phyloP scores from a whole-genome alignment of 2,329 filamentous ascomycete species.

The Plenodomus biglobosus region DNA sequence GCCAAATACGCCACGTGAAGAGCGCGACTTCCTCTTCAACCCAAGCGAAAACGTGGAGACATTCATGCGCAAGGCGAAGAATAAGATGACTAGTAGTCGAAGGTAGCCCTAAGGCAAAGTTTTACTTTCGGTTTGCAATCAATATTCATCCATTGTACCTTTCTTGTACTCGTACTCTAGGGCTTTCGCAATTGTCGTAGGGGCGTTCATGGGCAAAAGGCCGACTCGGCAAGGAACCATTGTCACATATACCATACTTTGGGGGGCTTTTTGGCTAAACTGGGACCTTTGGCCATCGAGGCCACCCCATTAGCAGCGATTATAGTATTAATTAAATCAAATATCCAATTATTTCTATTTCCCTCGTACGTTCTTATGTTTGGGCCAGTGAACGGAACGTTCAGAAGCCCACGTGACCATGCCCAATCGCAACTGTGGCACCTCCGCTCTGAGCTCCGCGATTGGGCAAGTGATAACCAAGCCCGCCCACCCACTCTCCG shows the following conservation, averaged over 20 bases:
- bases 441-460: conserved; percentile 15
- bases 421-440: conserved; percentile 19
- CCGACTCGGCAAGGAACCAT: background rate
- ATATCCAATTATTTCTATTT: background rate
- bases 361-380: too few relatives aligned
- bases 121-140: background rate
- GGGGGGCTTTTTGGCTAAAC: conserved; percentile 1
- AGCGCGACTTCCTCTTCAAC: conserved; percentile 33
- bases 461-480: conserved; percentile 1
- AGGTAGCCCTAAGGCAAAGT: background rate
- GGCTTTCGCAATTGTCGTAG: background rate
- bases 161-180: background rate
- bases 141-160: background rate
- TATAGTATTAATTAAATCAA: background rate
- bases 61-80: conserved; percentile 26
- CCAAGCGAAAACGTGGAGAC: conserved; percentile 27
- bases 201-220: background rate
- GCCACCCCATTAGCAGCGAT: background rate
- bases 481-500: conserved; percentile 5
- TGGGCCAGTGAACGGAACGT: too few relatives aligned
- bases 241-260: background rate
- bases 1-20: conserved; percentile 13
- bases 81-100: background rate
- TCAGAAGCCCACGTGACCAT: background rate
- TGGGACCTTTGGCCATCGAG: background rate